A percentile compares a stretch with the other conserved stretches of the same genome.
Evolutionary conservation across 2,329 filamentous ascomycete species (phyloP).

Genomic region (Epichloe bromicola): DNA sequence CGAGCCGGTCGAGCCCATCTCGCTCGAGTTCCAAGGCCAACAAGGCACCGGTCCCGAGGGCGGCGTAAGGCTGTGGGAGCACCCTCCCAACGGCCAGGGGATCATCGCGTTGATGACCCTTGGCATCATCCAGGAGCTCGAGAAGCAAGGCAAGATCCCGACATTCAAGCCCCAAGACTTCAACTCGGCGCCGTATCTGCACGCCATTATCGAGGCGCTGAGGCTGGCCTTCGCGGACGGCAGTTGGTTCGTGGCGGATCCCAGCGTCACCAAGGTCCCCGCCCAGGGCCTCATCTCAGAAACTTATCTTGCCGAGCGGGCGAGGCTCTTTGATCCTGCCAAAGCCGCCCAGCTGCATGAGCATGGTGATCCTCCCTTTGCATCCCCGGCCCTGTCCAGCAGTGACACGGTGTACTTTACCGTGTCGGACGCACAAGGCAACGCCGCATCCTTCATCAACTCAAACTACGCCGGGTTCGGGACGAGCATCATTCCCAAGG

Average conservation of each 20-base stretch:
- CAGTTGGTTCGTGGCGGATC: slow-evolving; percentile 82
- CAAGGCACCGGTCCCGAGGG: slow-evolving; percentile 31
- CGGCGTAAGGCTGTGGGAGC: slow-evolving; percentile 82
- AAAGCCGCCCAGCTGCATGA: slow-evolving; percentile 46
- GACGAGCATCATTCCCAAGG: slow-evolving; percentile 69
- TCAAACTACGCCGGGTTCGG: slow-evolving; percentile 87
- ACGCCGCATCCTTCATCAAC: slow-evolving; percentile 94
- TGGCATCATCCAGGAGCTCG: slow-evolving; percentile 79
- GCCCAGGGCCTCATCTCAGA: slow-evolving; percentile 54
- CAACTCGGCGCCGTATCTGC: slow-evolving; percentile 70
- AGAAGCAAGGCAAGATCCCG: slow-evolving; percentile 61
- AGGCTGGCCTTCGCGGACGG: slow-evolving; percentile 85
- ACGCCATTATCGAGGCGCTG: slow-evolving; percentile 77
- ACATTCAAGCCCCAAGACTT: slow-evolving; percentile 59
- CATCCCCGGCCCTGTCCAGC: slow-evolving; percentile 63
- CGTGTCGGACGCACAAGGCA: slow-evolving; percentile 67
- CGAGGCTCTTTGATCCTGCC: slow-evolving; percentile 41
- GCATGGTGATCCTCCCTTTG: slow-evolving; percentile 46
- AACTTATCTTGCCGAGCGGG: slow-evolving; percentile 62
- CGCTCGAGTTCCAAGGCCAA: slow-evolving; percentile 62
- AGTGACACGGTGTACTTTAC: slow-evolving; percentile 94
- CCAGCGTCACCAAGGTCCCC: slow-evolving; percentile 57
- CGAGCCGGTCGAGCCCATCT: slow-evolving; percentile 76
- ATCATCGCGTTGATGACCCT: slow-evolving; percentile 91
- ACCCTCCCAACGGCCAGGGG: slow-evolving; percentile 91